These are phyloP conservation scores for Fusarium palustre DNA, from an alignment of 2,329 filamentous ascomycete genomes.

Conservation along the genomic window DNA sequence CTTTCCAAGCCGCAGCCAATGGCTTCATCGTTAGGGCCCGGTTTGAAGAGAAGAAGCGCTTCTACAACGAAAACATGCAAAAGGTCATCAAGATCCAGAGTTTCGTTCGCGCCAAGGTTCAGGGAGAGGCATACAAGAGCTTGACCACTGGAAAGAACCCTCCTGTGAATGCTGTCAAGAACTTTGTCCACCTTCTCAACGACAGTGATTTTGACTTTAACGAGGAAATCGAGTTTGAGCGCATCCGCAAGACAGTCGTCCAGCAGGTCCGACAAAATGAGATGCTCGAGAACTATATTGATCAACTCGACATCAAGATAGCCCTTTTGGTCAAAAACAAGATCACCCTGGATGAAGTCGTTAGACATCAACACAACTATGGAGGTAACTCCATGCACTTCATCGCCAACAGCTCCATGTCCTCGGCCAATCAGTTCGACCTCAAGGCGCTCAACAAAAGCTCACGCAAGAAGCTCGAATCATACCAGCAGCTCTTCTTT, in stretches of 20 bases:
- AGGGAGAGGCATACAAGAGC: conserved; percentile 98
- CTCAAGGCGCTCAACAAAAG: conserved; percentile 98
- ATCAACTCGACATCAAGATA: conserved; percentile 99
- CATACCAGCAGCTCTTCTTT: conserved; percentile 98
- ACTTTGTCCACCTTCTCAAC: conserved; percentile 96
- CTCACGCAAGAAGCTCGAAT: conserved; percentile 93
- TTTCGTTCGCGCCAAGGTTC: conserved; percentile 92
- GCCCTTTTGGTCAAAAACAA: conserved; percentile 99
- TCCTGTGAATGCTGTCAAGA: conserved; percentile 95
- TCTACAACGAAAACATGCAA: conserved; percentile 97
- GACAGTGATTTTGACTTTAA: conserved; percentile 99
- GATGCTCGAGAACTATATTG: conserved; percentile 96
- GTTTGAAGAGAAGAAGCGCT: conserved; percentile 87
- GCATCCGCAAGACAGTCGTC: conserved; percentile 93
- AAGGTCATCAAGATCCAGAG: conserved; percentile 99
- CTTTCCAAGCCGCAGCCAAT: conserved; percentile 79
- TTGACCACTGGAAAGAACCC: conserved; percentile 96
- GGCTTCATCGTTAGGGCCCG: conserved; percentile 78
- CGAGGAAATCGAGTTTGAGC: conserved; percentile 96
- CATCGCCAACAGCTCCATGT: conserved; percentile 87
- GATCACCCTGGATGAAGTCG: conserved; percentile 97
- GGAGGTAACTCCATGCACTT: conserved; percentile 88
- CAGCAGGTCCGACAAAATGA: conserved; percentile 98
- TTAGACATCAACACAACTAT: conserved; percentile 96
- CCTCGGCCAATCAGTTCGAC: conserved; percentile 92